phyloP scores from a whole-genome alignment of 1,284 basidiomycete genomes.

The Tilletia indica region DNA sequence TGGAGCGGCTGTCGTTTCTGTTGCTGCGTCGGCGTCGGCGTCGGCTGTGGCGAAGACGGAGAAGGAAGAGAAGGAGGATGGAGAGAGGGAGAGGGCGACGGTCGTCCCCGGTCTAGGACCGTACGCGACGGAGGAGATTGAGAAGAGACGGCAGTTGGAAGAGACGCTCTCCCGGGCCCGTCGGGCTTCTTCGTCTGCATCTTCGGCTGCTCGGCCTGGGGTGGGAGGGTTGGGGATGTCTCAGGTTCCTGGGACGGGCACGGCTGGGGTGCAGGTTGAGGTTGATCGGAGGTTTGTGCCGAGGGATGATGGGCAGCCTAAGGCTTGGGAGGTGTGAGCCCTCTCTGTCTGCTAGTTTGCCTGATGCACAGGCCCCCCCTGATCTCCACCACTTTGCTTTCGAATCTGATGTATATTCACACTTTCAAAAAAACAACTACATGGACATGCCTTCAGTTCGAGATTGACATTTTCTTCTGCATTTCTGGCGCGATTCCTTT shows the following conservation, averaged over 20 bases:
- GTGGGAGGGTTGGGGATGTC: background rate
- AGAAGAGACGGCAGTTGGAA: constrained; percentile 32
- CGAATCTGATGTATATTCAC: too few species aligned
- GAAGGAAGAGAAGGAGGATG: background rate
- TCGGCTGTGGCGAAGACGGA: background rate
- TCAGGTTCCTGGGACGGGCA: constrained; percentile 21
- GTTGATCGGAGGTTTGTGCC: constrained; percentile 46
- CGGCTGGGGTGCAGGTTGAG: constrained; percentile 30
- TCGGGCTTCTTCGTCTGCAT: constrained; percentile 16
- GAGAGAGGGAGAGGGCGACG: background rate
- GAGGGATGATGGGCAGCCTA: constrained; percentile 50
- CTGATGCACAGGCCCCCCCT: background rate
- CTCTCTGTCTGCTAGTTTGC: background rate
- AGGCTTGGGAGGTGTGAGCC: constrained; percentile 52
- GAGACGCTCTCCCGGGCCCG: constrained; percentile 29
- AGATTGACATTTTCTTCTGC: too few species aligned
- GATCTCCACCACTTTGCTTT: too few species aligned
- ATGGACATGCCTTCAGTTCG: too few species aligned
- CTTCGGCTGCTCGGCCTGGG: constrained; percentile 33
- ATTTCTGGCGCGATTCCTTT: too few species aligned
- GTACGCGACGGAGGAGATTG: constrained; percentile 18
- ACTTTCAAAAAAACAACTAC: too few species aligned
- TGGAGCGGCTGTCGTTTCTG: background rate
- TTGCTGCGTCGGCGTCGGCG: background rate
- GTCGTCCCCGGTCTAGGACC: constrained; percentile 9